Base-by-base conservation (phyloP, 495 filamentous ascomycete genomes). In the Beverwykella pulmonaria region DNA sequence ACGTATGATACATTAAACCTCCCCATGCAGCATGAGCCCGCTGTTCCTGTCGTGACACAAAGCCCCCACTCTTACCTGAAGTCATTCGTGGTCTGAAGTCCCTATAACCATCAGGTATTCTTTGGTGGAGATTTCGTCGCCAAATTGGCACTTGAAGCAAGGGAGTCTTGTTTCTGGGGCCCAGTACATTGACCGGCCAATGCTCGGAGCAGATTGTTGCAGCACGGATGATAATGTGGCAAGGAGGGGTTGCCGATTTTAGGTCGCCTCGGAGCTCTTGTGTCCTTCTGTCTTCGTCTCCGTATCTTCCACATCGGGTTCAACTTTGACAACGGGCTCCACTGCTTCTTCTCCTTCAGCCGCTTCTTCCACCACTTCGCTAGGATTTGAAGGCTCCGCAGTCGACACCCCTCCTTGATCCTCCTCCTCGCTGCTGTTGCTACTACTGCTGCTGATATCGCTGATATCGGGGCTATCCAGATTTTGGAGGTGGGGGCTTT, bases 401-500 rank as follows among this genome's bases (percentile, higher is more conserved):
- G 53, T 63, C 6, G 53, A 9, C 0, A 59, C 52, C 6, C 59
- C 59, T 20, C 59, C 52, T 56, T 54, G 22, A 2, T 71, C 34
- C 19, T 71, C 68, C 1, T 69, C 61, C 1, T 70, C 71, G 49
- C 71, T 71, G 47, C 73, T 73, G 56, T 61, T 70, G 3, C 36
- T 27, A 44, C 75, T 71, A 46, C 71, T 76, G 41, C 73, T 73
- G 56, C 65, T 70, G 3, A 48, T 27, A 44, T 76, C 73, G 52
- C 71, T 76, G 41, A 68, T 59, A 12, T 69, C 55, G 9, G 73
- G 72, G 50, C 75, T 77, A 26, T 77, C 74, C 22, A 76, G 41
- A 54, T 76, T 67, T 50, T 59, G 59, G 7, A 72, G 53, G 2
- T 70, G 66, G 2, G 75, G 75, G 48, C 75, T 77, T 59, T 76